These are phyloP conservation scores for Trametes meyenii DNA, from an alignment of 768 basidiomycete species.

Conservation along the genomic window DNA sequence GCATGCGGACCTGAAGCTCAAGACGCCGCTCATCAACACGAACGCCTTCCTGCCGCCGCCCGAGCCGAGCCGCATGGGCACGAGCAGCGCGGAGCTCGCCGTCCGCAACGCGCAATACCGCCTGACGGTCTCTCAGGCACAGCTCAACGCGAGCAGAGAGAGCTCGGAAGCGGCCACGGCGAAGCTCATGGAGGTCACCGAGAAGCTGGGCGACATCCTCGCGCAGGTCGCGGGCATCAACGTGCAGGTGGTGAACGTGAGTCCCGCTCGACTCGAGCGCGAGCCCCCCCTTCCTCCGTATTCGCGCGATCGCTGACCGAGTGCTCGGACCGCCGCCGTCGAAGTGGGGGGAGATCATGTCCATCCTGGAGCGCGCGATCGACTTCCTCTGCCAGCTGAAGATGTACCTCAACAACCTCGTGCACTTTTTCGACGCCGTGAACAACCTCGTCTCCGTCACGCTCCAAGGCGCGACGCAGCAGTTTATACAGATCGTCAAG, in stretches of 20 bases:
- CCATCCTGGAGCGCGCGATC: background rate
- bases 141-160: constrained; percentile 6
- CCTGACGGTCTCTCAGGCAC: background rate
- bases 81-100: background rate
- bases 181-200: constrained; percentile 6
- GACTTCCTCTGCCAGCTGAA: constrained; percentile 8
- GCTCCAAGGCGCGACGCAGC: background rate
- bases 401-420: constrained; percentile 6
- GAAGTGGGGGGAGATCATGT: constrained; percentile 5
- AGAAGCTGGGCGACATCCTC: background rate
- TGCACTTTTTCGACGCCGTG: constrained; percentile 7
- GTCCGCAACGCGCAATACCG: background rate
- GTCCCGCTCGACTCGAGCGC: background rate
- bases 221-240: background rate
- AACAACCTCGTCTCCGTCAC: constrained; percentile 4
- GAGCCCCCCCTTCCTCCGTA: too few relatives aligned
- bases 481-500: constrained; percentile 6
- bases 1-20: background rate
- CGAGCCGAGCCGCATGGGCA: background rate
- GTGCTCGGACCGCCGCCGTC: background rate
- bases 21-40: background rate
- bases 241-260: background rate
- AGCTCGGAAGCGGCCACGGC: background rate
- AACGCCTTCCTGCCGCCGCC: background rate
- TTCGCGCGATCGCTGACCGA: background rate